Conservation (phyloP, 2,329 filamentous ascomycete genomes). For the Colletotrichum spaethianum region DNA sequence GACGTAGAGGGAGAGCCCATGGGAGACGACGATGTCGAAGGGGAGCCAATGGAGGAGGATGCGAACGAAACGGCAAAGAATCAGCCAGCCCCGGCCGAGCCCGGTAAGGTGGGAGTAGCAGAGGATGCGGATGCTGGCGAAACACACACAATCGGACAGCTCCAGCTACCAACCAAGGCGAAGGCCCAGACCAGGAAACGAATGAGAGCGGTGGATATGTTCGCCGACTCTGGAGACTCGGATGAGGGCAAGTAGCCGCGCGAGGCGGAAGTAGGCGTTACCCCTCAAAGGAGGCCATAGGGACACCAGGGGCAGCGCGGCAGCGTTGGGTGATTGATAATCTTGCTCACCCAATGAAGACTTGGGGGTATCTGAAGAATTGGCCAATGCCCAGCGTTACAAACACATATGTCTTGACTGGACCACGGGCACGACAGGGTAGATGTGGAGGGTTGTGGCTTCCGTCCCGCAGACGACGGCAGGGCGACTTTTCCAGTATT, state of each 20-base stretch:
- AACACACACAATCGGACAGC: slow-evolving; percentile 29
- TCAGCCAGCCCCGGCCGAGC: slow-evolving; percentile 32
- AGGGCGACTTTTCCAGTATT: not conserved
- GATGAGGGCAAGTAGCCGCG: slow-evolving; percentile 49
- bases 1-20: slow-evolving; percentile 56
- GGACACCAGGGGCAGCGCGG: slow-evolving; percentile 18
- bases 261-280: slow-evolving; percentile 15
- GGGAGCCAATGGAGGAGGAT: slow-evolving; percentile 62
- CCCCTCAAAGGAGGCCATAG: slow-evolving; percentile 7
- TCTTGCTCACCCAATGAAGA: slow-evolving; percentile 34
- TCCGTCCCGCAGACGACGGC: slow-evolving; percentile 16
- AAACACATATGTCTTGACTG: slow-evolving; percentile 32
- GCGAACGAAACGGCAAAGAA: slow-evolving; percentile 45
- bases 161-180: slow-evolving; percentile 46
- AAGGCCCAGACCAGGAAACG: slow-evolving; percentile 66
- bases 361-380: slow-evolving; percentile 17
- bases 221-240: slow-evolving; percentile 79
- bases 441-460: slow-evolving; percentile 28
- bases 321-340: slow-evolving; percentile 22
- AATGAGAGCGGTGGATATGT: slow-evolving; percentile 88
- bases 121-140: slow-evolving; percentile 41
- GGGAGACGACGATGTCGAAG: slow-evolving; percentile 65
- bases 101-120: slow-evolving; percentile 28
- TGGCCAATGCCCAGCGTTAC: slow-evolving; percentile 16
- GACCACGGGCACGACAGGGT: slow-evolving; percentile 22